Evolutionary conservation across 2,329 filamentous ascomycete species (phyloP).

Genomic region (Scedosporium dehoogii): DNA sequence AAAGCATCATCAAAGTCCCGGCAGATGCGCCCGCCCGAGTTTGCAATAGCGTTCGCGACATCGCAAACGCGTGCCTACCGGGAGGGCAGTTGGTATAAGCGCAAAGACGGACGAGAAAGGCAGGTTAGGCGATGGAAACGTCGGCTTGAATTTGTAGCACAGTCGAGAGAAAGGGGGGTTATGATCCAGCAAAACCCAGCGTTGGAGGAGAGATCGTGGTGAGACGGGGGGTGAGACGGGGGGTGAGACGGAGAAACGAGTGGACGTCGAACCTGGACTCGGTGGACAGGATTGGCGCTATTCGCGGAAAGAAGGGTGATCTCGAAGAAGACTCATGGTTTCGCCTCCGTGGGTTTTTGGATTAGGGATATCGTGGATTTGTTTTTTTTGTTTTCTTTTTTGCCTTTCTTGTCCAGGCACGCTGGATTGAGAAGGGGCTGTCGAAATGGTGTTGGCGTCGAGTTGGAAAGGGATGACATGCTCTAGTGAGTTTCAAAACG

Average conservation of each 20-base stretch:
- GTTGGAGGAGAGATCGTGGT: neutral
- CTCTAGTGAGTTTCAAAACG: slow-evolving; percentile 2
- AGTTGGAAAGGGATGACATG: neutral
- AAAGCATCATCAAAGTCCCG: slow-evolving; percentile 47
- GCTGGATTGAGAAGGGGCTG: neutral
- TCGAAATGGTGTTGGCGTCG: neutral
- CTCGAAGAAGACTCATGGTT: neutral
- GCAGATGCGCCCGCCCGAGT: slow-evolving; percentile 62
- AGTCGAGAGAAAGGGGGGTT: neutral
- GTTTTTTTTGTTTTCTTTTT: too few relatives aligned
- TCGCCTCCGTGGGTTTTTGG: neutral
- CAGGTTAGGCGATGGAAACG: neutral
- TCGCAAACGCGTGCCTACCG: slow-evolving; percentile 33
- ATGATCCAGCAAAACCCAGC: neutral
- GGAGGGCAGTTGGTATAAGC: slow-evolving; percentile 18
- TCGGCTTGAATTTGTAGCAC: neutral
- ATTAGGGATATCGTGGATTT: neutral
- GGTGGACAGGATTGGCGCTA: neutral
- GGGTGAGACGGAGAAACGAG: neutral
- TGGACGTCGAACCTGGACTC: neutral
- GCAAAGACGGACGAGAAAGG: neutral
- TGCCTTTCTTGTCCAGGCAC: neutral
- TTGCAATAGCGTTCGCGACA: slow-evolving; percentile 59
- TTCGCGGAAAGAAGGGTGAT: neutral
- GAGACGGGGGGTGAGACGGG: neutral